Conservation (phyloP, 306 rosid species). For the Trichosanthes cucumerina region DNA sequence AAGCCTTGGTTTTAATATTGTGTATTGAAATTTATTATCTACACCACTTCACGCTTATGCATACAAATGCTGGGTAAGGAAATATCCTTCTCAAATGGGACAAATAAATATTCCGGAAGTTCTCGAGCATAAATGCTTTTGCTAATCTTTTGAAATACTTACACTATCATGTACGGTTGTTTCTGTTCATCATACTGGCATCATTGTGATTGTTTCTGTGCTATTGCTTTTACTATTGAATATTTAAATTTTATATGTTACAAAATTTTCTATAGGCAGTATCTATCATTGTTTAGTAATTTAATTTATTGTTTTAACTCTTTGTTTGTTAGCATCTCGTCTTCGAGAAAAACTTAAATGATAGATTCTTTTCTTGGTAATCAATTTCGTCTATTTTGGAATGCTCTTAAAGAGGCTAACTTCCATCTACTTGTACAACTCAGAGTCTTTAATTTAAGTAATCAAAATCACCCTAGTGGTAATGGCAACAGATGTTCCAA, state of each 20-base stretch:
- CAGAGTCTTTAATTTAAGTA: conserved; percentile 4
- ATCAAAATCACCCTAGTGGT: conserved; percentile 6
- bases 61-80: background rate
- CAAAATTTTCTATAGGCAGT: background rate
- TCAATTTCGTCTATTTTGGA: conserved; percentile 3
- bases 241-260: background rate
- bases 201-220: background rate
- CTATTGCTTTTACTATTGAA: background rate
- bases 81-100: conserved; percentile 3
- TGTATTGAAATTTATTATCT: background rate
- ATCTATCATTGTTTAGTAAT: conserved; percentile 1
- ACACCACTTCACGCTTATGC: background rate
- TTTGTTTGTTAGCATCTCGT: background rate
- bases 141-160: background rate
- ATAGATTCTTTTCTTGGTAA: conserved; percentile 1
- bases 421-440: conserved; percentile 13
- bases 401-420: conserved; percentile 10
- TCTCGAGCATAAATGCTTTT: conserved; percentile 3
- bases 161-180: background rate
- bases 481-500: conserved; percentile 5
- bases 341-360: background rate
- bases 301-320: conserved; percentile 1
- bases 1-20: background rate
- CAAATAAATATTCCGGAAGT: background rate
- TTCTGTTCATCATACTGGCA: background rate